Base-by-base conservation (phyloP, 1,139 yeast species). In the Candida sojae region DNA sequence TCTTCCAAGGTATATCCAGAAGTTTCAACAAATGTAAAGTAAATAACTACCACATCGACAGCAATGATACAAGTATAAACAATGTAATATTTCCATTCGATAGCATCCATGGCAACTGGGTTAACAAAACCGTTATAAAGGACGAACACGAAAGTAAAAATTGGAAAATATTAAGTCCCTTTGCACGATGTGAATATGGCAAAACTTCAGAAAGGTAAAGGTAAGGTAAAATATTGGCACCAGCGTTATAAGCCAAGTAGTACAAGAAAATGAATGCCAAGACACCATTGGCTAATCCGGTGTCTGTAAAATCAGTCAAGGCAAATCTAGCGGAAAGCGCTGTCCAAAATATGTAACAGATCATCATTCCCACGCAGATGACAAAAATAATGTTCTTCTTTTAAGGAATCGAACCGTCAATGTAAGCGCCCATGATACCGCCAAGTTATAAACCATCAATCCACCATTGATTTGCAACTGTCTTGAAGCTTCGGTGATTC, bases 1-100 rank as follows among this genome's bases (percentile, higher is more conserved):
- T 79, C 82, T 61, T 79, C 84, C 64, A 79, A 70, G 8, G 83
- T 74, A 58, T 76, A 70, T 26, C 83, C 83, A 39, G 76, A 64
- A 17, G 83, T 79, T 61, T 79, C 83, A 37, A 79, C 77, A 58
- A 67, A 75, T 56, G 70, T 66, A 63, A 79, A 70, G 57, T 61
- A 70, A 35, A 73, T 75, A 31, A 73, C 61, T 9, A 60, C 49
- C 17, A 71, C 54, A 53, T 75, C 79, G 40, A 70, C 72, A 1
- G 63, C 69, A 42, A 75, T 57, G 35, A 69, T 57, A 60, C 75
- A 68, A 54, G 77, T 66, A 62, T 63, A 81, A 8, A 82, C 83
- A 54, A 82, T 79, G 61, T 82, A 82, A 66, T 80, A 82, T 58
- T 77, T 80, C 84, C 85, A 82, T 37, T 70, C 71, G 53, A 82